Evolutionary conservation across 2,329 filamentous ascomycete species (phyloP).

Genomic region (Curvularia lunata): DNA sequence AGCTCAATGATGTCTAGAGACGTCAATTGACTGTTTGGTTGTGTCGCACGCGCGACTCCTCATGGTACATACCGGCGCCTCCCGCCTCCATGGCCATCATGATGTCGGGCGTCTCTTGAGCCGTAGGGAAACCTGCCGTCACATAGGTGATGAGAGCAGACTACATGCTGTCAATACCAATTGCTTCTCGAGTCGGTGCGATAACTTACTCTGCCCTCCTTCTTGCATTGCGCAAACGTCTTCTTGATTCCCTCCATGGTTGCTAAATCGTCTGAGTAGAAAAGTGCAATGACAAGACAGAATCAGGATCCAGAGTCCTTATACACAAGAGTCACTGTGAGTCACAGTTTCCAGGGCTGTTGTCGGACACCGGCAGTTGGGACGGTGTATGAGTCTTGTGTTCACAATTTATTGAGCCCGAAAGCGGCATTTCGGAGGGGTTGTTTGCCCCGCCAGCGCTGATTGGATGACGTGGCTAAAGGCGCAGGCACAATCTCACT

Average conservation of each 20-base stretch:
- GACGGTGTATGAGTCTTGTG: conserved; percentile 25
- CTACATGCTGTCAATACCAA: conserved; percentile 51
- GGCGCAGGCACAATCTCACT: neutral
- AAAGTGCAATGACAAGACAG: neutral
- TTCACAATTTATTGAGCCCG: conserved; percentile 31
- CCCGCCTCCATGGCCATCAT: conserved; percentile 90
- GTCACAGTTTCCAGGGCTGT: conserved; percentile 21
- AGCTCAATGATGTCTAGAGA: conserved; percentile 86
- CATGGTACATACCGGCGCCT: conserved; percentile 72
- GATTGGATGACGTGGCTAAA: conserved; percentile 4
- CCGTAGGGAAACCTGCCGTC: conserved; percentile 87
- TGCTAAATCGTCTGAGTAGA: neutral
- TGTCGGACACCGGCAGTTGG: conserved; percentile 9
- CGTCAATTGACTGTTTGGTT: conserved; percentile 22
- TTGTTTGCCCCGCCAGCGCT: neutral
- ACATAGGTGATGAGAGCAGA: conserved; percentile 93
- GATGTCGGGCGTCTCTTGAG: conserved; percentile 82
- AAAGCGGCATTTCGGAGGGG: conserved; percentile 24
- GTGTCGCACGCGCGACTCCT: neutral
- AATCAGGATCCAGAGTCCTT: conserved; percentile 10
- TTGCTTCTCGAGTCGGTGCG: neutral
- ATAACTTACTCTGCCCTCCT: conserved; percentile 53
- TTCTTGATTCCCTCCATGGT: conserved; percentile 57
- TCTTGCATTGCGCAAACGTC: conserved; percentile 59
- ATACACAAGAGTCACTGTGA: conserved; percentile 18